phyloP scores from a whole-genome alignment of 108 stramenopile species.

The Pseudonitzschia multistriata region DNA sequence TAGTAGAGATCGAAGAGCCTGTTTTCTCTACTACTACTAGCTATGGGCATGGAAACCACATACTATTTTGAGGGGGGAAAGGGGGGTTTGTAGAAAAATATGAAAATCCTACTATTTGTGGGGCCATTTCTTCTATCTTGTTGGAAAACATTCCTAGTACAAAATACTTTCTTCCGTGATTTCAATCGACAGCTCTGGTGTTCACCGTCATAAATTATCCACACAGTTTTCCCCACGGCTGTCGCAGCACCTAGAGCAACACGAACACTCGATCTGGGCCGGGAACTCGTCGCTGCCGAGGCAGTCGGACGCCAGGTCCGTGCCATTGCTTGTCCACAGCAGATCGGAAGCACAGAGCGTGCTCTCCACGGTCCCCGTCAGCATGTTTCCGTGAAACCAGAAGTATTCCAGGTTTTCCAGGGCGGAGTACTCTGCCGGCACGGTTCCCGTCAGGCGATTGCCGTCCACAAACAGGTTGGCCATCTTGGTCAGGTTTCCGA shows the following conservation, averaged over 20 bases:
- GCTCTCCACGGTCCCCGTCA: slow-evolving; percentile 19
- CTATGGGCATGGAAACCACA: no score
- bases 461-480: slow-evolving; percentile 7
- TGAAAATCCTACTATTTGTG: no score
- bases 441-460: slow-evolving; percentile 7
- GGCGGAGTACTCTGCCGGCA: slow-evolving; percentile 11
- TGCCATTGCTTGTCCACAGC: not conserved
- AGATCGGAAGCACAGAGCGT: slow-evolving; percentile 8
- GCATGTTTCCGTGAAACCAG: not conserved
- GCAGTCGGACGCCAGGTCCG: slow-evolving; percentile 5
- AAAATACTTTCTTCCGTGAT: no score
- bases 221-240: slow-evolving; percentile 10
- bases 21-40: no score
- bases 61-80: no score
- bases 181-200: no score
- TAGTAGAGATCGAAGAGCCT: no score
- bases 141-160: no score
- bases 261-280: slow-evolving; percentile 11
- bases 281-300: not conserved
- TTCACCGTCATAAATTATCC: no score
- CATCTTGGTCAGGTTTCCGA: slow-evolving; percentile 37
- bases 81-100: no score
- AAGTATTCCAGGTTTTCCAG: slow-evolving; percentile 12
- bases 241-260: slow-evolving; percentile 13
- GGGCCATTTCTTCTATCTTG: no score